These are phyloP conservation scores for Daldinia sp. DNA, from an alignment of 2,329 filamentous ascomycete genomes.

Conservation along the genomic window DNA sequence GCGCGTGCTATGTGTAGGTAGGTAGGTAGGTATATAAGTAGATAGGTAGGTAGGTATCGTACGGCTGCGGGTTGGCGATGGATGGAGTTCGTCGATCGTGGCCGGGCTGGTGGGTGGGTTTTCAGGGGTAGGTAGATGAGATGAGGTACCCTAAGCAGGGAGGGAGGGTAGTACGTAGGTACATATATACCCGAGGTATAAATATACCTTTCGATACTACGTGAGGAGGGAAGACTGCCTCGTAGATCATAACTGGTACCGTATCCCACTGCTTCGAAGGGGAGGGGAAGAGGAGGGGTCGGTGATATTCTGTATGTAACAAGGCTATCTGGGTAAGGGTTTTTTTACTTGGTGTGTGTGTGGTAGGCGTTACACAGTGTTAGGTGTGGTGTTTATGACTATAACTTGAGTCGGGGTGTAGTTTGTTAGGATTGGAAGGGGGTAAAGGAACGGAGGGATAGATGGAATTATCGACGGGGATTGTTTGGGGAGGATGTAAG, in stretches of 20 bases:
- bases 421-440: neutral
- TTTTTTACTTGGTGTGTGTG: neutral
- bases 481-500: neutral
- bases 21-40: too few species aligned
- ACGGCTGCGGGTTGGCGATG: neutral
- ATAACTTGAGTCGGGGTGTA: neutral
- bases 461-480: neutral
- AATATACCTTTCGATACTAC: too few species aligned
- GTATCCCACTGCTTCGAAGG: too few species aligned
- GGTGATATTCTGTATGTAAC: neutral
- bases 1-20: too few species aligned
- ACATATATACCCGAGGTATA: too few species aligned
- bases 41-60: neutral
- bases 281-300: neutral
- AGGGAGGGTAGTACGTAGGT: neutral
- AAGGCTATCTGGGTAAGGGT: neutral
- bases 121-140: neutral
- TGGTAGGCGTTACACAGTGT: neutral
- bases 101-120: neutral
- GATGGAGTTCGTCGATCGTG: neutral
- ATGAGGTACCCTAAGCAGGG: neutral
- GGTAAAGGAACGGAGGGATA: neutral
- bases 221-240: too few species aligned
- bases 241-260: too few species aligned
- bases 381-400: neutral